Base-by-base conservation (phyloP, 495 filamentous ascomycete species). In the Lasiosphaeriaceae sp. region DNA sequence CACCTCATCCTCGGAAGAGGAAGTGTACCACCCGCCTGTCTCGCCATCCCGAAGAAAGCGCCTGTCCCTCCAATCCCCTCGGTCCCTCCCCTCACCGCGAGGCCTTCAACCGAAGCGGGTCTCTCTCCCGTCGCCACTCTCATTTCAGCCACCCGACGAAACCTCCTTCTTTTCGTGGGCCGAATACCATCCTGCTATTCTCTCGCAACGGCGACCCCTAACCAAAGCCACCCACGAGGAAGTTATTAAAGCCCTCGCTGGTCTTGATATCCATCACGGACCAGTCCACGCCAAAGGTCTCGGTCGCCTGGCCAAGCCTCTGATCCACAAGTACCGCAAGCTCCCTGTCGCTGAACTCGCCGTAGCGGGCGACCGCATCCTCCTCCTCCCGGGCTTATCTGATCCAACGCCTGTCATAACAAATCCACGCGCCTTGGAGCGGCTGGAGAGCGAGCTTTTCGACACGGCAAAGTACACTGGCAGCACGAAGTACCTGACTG, bases 401-500 rank as follows among this genome's bases (percentile, higher is more conserved):
- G 24, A 26, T n/a, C 22, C 6, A 16, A 19, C 43, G 1, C 21
- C 49, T 7, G 6, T 14, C 39, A 20, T 23, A 17, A 50, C 16
- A 3, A 19, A 26, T 4, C 39, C 39, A 17, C 39, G 57, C 20
- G 46, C 16, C 2, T 24, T 60, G 3, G 37, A 55, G 23, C 35
- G 46, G 1, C 46, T 60, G 12, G 61, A 64, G 49, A 51, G 50
- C 22, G 61, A 64, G 19, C 22, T 64, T 11, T 64, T 64, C 17
- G 57, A 64, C 34, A 60, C 54, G 24, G 44, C 50, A 3, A 64
- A 64, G 24, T 64, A 55, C 14, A 41, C 34, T 8, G 44, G 34
- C 16, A 43, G n/a, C 26, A 52, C 35, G 8, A 44, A 51, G 3
- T 11, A 55, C 23, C 17, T 64, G 14, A 60, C 57, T 1, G 57